A percentile compares a stretch with the other conserved stretches of the same genome.
phyloP scores from a whole-genome alignment of 2,329 filamentous ascomycete species.

The Alternaria sp. region DNA sequence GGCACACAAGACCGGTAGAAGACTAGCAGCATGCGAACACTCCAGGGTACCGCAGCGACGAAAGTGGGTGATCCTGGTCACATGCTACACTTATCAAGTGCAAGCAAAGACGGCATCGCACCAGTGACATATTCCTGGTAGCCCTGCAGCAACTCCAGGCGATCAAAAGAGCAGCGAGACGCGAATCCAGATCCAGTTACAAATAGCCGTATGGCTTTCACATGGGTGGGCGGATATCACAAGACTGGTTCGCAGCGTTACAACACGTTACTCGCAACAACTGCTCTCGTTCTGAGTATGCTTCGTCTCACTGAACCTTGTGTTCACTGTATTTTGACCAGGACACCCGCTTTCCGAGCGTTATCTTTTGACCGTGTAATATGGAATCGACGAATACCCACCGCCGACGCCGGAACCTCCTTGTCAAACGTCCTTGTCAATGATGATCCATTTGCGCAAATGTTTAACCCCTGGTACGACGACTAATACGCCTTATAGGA shows the following conservation, averaged over 20 bases:
- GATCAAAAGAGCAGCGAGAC: constrained; percentile 22
- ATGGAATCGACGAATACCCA: constrained; percentile 37
- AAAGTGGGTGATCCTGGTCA: constrained; percentile 36
- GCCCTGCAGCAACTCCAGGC: constrained; percentile 20
- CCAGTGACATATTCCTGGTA: constrained; percentile 22
- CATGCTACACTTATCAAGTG: constrained; percentile 17
- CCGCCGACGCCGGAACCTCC: constrained; percentile 33
- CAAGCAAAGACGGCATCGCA: constrained; percentile 29
- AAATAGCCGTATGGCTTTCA: constrained; percentile 21
- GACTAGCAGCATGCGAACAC: constrained; percentile 46
- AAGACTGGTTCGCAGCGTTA: constrained; percentile 29
- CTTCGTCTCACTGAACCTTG: constrained; percentile 25
- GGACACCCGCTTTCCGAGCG: constrained; percentile 39
- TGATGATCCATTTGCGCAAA: constrained; percentile 41
- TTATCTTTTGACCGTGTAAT: constrained; percentile 29
- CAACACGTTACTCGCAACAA: constrained; percentile 18
- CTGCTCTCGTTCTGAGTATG: constrained; percentile 17
- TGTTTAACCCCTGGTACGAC: constrained; percentile 46
- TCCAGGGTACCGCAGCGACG: constrained; percentile 36
- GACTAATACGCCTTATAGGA: constrained; percentile 86
- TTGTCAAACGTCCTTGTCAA: constrained; percentile 32
- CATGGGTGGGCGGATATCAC: constrained; percentile 31
- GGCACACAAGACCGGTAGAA: constrained; percentile 44
- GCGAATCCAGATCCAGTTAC: constrained; percentile 18
- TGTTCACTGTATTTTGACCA: constrained; percentile 29